phyloP scores from a whole-genome alignment of 208 protist genomes.

The Trypanosoma mega region DNA sequence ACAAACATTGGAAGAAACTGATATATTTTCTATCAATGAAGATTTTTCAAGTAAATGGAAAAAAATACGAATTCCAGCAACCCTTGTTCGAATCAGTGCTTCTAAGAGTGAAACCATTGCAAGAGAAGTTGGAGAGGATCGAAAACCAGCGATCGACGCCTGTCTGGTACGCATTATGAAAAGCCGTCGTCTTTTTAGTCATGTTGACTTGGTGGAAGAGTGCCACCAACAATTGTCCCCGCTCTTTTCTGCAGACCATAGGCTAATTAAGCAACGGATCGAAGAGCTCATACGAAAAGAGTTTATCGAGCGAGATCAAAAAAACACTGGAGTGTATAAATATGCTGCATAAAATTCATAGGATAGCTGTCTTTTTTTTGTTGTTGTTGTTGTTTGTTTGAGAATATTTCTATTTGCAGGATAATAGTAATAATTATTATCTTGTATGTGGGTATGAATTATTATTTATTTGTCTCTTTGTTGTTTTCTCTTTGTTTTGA shows the following conservation, averaged over 20 bases:
- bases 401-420: neutral
- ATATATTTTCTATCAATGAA: slow-evolving; percentile 57
- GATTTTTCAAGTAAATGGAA: slow-evolving; percentile 52
- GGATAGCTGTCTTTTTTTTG: slow-evolving; percentile 1
- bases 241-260: slow-evolving; percentile 66
- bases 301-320: slow-evolving; percentile 74
- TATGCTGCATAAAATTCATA: slow-evolving; percentile 58
- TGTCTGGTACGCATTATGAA: slow-evolving; percentile 90
- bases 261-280: slow-evolving; percentile 83
- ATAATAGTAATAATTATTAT: neutral
- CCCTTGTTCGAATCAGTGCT: slow-evolving; percentile 38
- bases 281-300: slow-evolving; percentile 84
- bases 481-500: too few species aligned
- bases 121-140: slow-evolving; percentile 66
- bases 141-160: slow-evolving; percentile 77
- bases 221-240: slow-evolving; percentile 63
- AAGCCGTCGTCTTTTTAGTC: slow-evolving; percentile 55
- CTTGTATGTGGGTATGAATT: too few species aligned
- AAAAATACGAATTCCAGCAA: slow-evolving; percentile 55
- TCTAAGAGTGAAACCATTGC: slow-evolving; percentile 38
- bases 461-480: too few species aligned
- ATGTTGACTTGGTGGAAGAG: slow-evolving; percentile 70
- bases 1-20: slow-evolving; percentile 28
- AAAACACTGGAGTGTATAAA: slow-evolving; percentile 50
- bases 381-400: slow-evolving; percentile 4